A percentile compares a stretch with the other conserved stretches of the same genome.
These are phyloP conservation scores for Aspergillus neoniger DNA, from an alignment of 2,329 filamentous ascomycete genomes.

Conservation along the genomic window DNA sequence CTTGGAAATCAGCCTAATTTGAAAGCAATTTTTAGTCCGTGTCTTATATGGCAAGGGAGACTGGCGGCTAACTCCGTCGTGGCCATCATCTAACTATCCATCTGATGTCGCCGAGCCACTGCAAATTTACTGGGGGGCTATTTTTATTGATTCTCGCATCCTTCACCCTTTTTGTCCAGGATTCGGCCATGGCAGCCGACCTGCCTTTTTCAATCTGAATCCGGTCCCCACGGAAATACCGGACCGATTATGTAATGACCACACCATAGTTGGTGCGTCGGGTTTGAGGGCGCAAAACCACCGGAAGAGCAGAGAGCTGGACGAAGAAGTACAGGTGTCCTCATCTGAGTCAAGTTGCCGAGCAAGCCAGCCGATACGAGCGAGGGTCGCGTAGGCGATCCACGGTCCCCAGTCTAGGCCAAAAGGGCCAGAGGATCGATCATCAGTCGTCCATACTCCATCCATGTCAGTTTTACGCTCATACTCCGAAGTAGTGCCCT, in stretches of 20 bases:
- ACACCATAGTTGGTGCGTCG: not conserved
- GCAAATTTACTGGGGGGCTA: not conserved
- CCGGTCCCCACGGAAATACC: constrained; percentile 2
- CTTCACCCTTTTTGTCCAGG: not conserved
- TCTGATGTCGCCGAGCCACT: not conserved
- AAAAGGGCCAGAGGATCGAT: not conserved
- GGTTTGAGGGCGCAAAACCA: not conserved
- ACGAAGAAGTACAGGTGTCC: constrained; percentile 9
- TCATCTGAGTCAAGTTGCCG: constrained; percentile 13
- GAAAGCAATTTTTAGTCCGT: not conserved
- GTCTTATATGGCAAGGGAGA: not conserved
- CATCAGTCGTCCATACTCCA: not conserved
- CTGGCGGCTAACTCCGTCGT: not conserved
- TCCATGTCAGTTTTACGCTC: constrained; percentile 15
- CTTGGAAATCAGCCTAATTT: not conserved
- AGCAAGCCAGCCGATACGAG: constrained; percentile 9
- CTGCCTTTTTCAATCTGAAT: not conserved
- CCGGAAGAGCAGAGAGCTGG: not conserved
- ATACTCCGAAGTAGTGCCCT: constrained; percentile 15
- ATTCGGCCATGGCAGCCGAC: not conserved
- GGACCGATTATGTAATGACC: constrained; percentile 8
- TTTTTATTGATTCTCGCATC: no score
- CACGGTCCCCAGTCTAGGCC: not conserved
- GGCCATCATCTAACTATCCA: no score
- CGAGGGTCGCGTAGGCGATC: not conserved